Percentiles rank a stretch among this genome's conserved stretches.
Evolutionary conservation across 176 grass and related monocot species (phyloP).

Genomic region (bread wheat (Triticum aestivum)): IWGSC_CS_RefSeq_v2.1 NC_057804.1:189163579-189164078

Average conservation of each 20-base stretch:
- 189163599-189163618: background rate
- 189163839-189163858: background rate
- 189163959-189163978: background rate
- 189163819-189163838: constrained; percentile 18
- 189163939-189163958: constrained; percentile 17
- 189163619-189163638: background rate
- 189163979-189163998: constrained; percentile 6
- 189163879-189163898: background rate
- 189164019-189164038: background rate
- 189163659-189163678: constrained; percentile 26
- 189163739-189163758: constrained; percentile 55
- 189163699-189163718: constrained; percentile 24
- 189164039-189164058: background rate
- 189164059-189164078: background rate
- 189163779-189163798: background rate
- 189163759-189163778: constrained; percentile 33
- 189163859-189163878: background rate
- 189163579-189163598: background rate
- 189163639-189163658: background rate
- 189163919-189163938: constrained; percentile 8
- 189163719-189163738: constrained; percentile 21
- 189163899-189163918: background rate
- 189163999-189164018: constrained; percentile 18
- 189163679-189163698: constrained; percentile 40
- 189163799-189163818: background rate